phyloP scores from a whole-genome alignment of 139 green algal species.

The Coelastrella sp. region DNA sequence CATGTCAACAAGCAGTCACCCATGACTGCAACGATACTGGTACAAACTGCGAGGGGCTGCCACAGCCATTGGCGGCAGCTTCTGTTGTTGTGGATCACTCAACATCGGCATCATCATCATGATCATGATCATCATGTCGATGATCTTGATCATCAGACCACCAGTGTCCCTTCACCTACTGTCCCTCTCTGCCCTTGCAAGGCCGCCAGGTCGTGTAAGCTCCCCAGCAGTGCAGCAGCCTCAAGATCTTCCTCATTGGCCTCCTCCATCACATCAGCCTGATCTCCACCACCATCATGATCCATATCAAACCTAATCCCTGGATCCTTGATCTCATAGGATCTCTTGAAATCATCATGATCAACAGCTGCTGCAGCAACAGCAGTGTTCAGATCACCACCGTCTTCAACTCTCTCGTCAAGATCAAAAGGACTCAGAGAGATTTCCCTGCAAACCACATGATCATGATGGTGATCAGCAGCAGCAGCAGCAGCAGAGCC shows the following conservation, averaged over 20 bases:
- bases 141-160: neutral
- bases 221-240: slow-evolving; percentile 30
- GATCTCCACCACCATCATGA: neutral
- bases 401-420: neutral
- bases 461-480: neutral
- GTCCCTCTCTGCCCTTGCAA: neutral
- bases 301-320: neutral
- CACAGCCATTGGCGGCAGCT: too few species aligned
- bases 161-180: too few species aligned
- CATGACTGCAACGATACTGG: too few species aligned
- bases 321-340: too few species aligned
- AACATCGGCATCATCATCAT: neutral
- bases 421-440: neutral
- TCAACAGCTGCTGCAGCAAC: neutral
- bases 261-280: neutral
- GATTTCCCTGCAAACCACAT: neutral
- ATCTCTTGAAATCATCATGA: neutral
- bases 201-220: slow-evolving; percentile 30
- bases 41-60: too few species aligned
- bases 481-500: neutral
- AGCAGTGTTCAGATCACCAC: neutral
- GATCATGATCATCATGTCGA: neutral
- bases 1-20: too few species aligned
- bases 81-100: too few species aligned
- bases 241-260: slow-evolving; percentile 23